Evolutionary conservation across 805 yeast species (phyloP).

Genomic region (Pichia insulana): DNA sequence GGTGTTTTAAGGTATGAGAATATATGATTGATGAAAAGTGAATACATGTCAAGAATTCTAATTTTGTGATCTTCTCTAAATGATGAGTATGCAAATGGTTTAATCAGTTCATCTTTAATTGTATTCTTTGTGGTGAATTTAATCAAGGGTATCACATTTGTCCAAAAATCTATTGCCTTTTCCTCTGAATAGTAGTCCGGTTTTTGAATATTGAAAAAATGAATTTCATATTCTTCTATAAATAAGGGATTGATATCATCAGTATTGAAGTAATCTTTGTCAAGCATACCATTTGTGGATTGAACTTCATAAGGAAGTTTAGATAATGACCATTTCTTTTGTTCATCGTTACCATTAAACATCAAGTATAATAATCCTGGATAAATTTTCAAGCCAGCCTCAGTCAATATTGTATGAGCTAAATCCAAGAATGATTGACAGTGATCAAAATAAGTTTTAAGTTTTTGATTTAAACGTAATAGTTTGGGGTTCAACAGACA

Average conservation of each 20-base stretch:
- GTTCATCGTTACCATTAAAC: constrained; percentile 43
- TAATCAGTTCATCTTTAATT: constrained; percentile 23
- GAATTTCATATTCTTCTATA: constrained; percentile 47
- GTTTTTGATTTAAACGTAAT: constrained; percentile 30
- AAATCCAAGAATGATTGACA: constrained; percentile 23
- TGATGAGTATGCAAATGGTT: constrained; percentile 21
- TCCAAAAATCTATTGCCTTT: constrained; percentile 41
- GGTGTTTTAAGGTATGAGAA: constrained; percentile 42
- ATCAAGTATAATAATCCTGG: constrained; percentile 50
- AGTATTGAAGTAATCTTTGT: constrained; percentile 4
- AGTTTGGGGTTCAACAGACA: constrained; percentile 46
- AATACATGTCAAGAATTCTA: constrained; percentile 30
- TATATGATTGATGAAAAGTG: constrained; percentile 41
- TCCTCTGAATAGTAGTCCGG: constrained; percentile 38
- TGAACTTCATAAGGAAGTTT: constrained; percentile 19
- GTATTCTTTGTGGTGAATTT: constrained; percentile 28
- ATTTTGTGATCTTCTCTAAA: constrained; percentile 18
- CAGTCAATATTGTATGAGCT: constrained; percentile 8
- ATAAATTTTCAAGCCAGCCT: constrained; percentile 19
- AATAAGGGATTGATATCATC: constrained; percentile 30
- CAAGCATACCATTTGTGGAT: constrained; percentile 7
- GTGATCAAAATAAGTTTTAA: constrained; percentile 31
- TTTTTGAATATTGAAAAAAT: constrained; percentile 45
- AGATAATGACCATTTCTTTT: constrained; percentile 41
- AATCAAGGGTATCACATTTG: constrained; percentile 30